Conservation (phyloP, 306 rosid genomes). For the Albizia julibrissin region DNA sequence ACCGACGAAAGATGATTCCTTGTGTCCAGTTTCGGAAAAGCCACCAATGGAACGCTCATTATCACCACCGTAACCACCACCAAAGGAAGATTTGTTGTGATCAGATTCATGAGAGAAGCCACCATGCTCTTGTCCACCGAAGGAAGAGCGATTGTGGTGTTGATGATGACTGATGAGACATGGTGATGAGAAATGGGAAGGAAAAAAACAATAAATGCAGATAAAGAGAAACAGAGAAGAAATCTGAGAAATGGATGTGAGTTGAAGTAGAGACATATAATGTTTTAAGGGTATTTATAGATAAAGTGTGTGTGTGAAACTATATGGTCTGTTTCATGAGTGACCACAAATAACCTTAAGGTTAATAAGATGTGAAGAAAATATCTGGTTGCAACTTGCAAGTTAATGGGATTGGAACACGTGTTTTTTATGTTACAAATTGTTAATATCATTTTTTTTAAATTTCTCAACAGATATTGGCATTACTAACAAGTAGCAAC, state of each 20-base stretch:
- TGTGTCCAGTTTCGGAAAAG: background rate
- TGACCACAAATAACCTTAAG: background rate
- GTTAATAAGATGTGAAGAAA: background rate
- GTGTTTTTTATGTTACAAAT: background rate
- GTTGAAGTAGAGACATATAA: background rate
- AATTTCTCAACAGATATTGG: too few species aligned
- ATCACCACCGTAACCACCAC: background rate
- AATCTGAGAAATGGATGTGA: background rate
- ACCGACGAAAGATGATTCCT: background rate
- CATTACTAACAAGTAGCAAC: too few species aligned
- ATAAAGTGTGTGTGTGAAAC: background rate
- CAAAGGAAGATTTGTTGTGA: background rate
- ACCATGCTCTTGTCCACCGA: background rate
- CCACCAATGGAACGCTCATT: background rate
- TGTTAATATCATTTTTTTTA: too few species aligned
- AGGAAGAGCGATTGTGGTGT: background rate
- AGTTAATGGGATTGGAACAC: background rate
- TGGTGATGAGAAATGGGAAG: background rate
- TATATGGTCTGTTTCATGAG: background rate
- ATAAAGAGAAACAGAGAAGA: background rate
- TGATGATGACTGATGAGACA: background rate
- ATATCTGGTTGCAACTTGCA: background rate
- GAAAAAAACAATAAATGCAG: background rate
- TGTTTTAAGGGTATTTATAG: background rate
- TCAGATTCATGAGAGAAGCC: background rate